Conservation (phyloP, 1,284 basidiomycete genomes). For the Tetrapyrgos nigripes region DNA sequence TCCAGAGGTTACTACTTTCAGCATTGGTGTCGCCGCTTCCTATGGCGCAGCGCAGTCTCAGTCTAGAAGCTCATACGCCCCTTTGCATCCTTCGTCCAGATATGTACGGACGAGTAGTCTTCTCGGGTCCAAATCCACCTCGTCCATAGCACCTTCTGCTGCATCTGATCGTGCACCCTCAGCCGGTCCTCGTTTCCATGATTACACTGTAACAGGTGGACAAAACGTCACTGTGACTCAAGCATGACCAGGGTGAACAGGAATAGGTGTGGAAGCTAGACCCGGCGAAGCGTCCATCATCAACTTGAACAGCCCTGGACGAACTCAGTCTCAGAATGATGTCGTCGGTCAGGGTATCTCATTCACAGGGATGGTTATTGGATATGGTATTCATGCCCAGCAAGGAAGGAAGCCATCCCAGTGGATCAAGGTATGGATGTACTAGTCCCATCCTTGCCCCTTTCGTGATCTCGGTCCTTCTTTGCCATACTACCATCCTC, state of each 20-base stretch:
- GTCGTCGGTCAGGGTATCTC: slow-evolving; percentile 5
- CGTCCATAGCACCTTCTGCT: slow-evolving; percentile 12
- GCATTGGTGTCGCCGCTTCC: slow-evolving; percentile 54
- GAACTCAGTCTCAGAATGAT: slow-evolving; percentile 5
- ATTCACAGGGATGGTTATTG: not conserved
- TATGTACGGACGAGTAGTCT: slow-evolving; percentile 44
- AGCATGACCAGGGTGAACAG: slow-evolving; percentile 61
- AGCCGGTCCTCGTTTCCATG: slow-evolving; percentile 65
- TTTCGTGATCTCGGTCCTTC: not conserved
- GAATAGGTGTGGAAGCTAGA: slow-evolving; percentile 11
- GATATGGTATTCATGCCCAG: not conserved
- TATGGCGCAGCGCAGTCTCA: slow-evolving; percentile 57
- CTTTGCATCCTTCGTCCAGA: slow-evolving; percentile 34
- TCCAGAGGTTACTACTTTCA: slow-evolving; percentile 29
- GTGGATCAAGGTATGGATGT: not conserved
- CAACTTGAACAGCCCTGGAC: slow-evolving; percentile 5
- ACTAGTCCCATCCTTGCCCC: not conserved
- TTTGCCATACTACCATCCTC: not conserved
- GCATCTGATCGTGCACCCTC: slow-evolving; percentile 38
- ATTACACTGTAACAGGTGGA: slow-evolving; percentile 53
- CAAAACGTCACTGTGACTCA: slow-evolving; percentile 48
- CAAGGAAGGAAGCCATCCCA: not conserved
- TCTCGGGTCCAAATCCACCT: slow-evolving; percentile 21
- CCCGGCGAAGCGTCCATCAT: slow-evolving; percentile 13
- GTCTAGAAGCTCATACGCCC: slow-evolving; percentile 20